These are phyloP conservation scores for Hydrangea macrophylla DNA, from an alignment of 148 eudicot genomes.

Conservation along the genomic window DNA sequence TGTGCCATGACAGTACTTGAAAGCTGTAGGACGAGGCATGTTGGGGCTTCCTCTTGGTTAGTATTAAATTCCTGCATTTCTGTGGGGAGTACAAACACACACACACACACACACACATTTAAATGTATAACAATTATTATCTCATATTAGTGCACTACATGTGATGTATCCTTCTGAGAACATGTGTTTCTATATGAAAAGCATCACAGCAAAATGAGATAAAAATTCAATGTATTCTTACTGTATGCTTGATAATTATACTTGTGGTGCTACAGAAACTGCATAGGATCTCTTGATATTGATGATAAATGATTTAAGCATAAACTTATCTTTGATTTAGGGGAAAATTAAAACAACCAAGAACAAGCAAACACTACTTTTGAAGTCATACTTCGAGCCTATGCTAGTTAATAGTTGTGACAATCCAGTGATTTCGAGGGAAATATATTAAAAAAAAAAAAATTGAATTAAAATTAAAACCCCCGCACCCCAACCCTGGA, in stretches of 20 bases:
- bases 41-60: slow-evolving; percentile 67
- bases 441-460: background rate
- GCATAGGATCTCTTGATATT: background rate
- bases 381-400: background rate
- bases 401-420: background rate
- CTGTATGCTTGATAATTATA: no score
- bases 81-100: no score
- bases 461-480: no score
- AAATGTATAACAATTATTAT: background rate
- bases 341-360: no score
- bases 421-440: background rate
- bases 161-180: no score
- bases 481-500: no score
- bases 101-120: background rate
- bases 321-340: background rate
- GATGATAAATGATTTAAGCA: background rate
- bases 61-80: slow-evolving; percentile 20
- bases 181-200: background rate
- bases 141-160: background rate
- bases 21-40: slow-evolving; percentile 72
- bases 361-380: no score
- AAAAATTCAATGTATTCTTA: background rate
- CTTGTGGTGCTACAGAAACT: background rate
- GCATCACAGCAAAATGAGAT: background rate
- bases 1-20: slow-evolving; percentile 50